phyloP scores from a whole-genome alignment of 2,329 filamentous ascomycete species.

The Onygenales sp. region DNA sequence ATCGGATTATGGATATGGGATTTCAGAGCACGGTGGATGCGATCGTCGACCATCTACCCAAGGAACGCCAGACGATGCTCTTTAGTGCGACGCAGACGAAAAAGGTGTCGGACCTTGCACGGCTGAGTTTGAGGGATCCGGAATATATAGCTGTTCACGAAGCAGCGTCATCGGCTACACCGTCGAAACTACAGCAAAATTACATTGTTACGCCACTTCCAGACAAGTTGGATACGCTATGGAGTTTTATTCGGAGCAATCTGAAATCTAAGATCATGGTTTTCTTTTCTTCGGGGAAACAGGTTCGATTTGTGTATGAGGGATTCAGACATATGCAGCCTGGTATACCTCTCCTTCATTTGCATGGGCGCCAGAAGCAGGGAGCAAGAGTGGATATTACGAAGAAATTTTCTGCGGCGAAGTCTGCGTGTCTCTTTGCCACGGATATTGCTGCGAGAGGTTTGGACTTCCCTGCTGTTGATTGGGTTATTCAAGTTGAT shows the following conservation, averaged over 20 bases:
- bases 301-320: conserved; percentile 93
- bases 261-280: conserved; percentile 92
- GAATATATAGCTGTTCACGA: conserved; percentile 96
- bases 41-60: conserved; percentile 82
- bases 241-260: conserved; percentile 83
- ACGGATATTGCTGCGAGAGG: conserved; percentile 93
- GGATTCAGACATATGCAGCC: conserved; percentile 87
- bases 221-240: conserved; percentile 85
- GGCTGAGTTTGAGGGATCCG: conserved; percentile 77
- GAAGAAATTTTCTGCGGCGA: conserved; percentile 67
- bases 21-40: conserved; percentile 88
- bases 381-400: conserved; percentile 81
- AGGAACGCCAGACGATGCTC: conserved; percentile 76
- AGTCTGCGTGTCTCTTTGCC: conserved; percentile 81
- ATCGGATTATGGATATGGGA: conserved; percentile 96
- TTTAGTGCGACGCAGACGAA: conserved; percentile 97
- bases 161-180: conserved; percentile 67
- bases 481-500: conserved; percentile 98
- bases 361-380: conserved; percentile 92
- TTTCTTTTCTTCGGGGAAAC: conserved; percentile 90
- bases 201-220: conserved; percentile 78
- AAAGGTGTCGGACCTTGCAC: conserved; percentile 81
- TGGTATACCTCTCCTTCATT: conserved; percentile 82
- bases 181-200: conserved; percentile 75
- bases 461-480: conserved; percentile 90